phyloP scores from a whole-genome alignment of 331 rosid genomes.

The Pyrus hybrid region DNA sequence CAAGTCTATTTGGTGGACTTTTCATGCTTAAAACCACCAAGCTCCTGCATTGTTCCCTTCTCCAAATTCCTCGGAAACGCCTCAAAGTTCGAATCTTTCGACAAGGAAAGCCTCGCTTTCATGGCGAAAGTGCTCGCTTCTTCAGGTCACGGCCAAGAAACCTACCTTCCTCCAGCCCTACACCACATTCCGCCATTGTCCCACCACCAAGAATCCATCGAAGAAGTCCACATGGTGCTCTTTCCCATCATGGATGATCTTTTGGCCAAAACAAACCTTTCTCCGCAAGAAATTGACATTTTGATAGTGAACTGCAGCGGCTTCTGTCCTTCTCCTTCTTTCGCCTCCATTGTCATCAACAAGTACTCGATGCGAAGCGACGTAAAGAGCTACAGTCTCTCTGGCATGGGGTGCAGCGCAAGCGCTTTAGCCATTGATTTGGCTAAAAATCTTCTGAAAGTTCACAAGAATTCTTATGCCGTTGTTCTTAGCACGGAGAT shows the following conservation, averaged over 20 bases:
- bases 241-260: conserved; percentile 69
- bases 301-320: conserved; percentile 60
- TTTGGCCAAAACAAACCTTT: conserved; percentile 42
- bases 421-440: conserved; percentile 52
- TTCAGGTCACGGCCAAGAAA: conserved; percentile 68
- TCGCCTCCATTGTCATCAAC: conserved; percentile 55
- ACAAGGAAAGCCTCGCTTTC: conserved; percentile 48
- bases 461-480: conserved; percentile 48
- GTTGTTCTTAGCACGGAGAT: conserved; percentile 72
- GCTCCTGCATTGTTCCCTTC: conserved; percentile 49
- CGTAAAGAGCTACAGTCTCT: conserved; percentile 56
- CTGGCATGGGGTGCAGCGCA: conserved; percentile 95
- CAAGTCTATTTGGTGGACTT: conserved; percentile 60
- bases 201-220: conserved; percentile 44
- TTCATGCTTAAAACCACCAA: conserved; percentile 70
- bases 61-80: conserved; percentile 46
- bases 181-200: conserved; percentile 74
- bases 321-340: conserved; percentile 69
- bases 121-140: conserved; percentile 65
- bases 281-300: conserved; percentile 50
- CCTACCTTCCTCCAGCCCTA: conserved; percentile 63
- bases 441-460: conserved; percentile 42
- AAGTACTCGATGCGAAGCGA: conserved; percentile 56
- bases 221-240: conserved; percentile 63
- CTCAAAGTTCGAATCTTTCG: conserved; percentile 27